Evolutionary conservation across 2,329 filamentous ascomycete species (phyloP), one percentile per base, ranked within the genome.

Genomic region (Ceratocystis diversiconidia): DNA sequence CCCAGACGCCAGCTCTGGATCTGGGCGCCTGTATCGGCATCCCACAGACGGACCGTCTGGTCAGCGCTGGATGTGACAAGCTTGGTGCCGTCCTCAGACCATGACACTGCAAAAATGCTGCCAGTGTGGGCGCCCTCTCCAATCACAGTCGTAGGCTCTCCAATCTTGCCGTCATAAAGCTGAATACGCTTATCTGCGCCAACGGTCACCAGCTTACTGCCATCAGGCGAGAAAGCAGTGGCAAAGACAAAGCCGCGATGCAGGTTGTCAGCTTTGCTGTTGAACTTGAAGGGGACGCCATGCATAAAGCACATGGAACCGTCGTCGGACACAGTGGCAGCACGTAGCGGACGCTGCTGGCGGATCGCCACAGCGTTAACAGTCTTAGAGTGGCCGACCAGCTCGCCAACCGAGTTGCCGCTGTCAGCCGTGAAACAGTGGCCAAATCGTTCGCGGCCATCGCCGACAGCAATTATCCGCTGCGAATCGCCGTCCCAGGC

Each of bases 401-500:
- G 89, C 76, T 97, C 92, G 67, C 94, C 94, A 19, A 97, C 92
- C 62, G 87, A 92, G 78, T 99, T 99, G 69, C 94, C 94, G 73
- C 90, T 95, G 76, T 97, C 94, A 70, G 89, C 90, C 32, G 90
- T 96, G 73, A 97, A 91, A 78, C 90, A 96, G 75, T 92, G 89
- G 15, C 92, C 92, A 74, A 90, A 96, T 66, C 90, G 84, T 77
- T 97, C 91, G 73, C 92, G 92, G 63, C 94, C 94, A 71, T 97
- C 89, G 57, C 94, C 94, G 4, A 99, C 92, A 2, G 92, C 94
- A 72, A 97, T 96, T 73, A 99, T 87, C 62, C 94, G 87, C 78
- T 96, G 92, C 68, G 89, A 95, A 76, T 99, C 94, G 66, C 92
- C 92, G 72, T 97, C 94, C 92, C 94, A 99, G 1, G 91, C 92